These are phyloP conservation scores for Dactylellina sp. DNA, from an alignment of 2,329 filamentous ascomycete genomes.

Conservation along the genomic window DNA sequence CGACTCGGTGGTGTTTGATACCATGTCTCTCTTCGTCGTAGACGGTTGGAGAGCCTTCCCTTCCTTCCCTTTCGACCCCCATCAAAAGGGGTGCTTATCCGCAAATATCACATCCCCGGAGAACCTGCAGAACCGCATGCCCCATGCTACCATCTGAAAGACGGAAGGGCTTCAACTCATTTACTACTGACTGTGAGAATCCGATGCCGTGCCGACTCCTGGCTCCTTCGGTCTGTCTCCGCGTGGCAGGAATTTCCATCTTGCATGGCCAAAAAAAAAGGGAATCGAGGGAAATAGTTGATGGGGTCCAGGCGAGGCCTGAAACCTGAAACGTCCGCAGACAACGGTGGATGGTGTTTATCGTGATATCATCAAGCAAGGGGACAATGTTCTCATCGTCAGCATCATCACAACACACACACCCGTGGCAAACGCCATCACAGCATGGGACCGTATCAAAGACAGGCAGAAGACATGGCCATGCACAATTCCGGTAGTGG, in stretches of 20 bases:
- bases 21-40: not conserved
- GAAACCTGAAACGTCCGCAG: too few relatives aligned
- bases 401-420: slow-evolving; percentile 15
- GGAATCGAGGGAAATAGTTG: too few relatives aligned
- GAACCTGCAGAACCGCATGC: too few relatives aligned
- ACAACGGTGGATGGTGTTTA: not conserved
- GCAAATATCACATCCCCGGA: too few relatives aligned
- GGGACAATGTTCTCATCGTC: slow-evolving; percentile 6
- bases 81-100: slow-evolving; percentile 11
- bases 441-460: not conserved
- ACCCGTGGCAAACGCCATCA: not conserved
- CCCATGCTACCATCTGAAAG: too few relatives aligned
- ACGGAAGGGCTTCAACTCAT: too few relatives aligned
- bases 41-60: slow-evolving; percentile 19
- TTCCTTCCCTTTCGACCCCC: too few relatives aligned
- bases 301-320: too few relatives aligned
- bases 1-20: not conserved
- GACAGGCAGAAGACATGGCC: not conserved
- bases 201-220: too few relatives aligned
- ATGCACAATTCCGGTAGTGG: not conserved
- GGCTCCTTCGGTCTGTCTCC: too few relatives aligned
- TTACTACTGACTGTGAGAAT: too few relatives aligned
- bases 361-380: slow-evolving; percentile 50
- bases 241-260: too few relatives aligned
- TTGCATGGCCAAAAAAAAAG: slow-evolving; percentile 21